These are phyloP conservation scores for Eryngium alpinum DNA, from an alignment of 140 eudicot genomes.

Conservation along the genomic window DNA sequence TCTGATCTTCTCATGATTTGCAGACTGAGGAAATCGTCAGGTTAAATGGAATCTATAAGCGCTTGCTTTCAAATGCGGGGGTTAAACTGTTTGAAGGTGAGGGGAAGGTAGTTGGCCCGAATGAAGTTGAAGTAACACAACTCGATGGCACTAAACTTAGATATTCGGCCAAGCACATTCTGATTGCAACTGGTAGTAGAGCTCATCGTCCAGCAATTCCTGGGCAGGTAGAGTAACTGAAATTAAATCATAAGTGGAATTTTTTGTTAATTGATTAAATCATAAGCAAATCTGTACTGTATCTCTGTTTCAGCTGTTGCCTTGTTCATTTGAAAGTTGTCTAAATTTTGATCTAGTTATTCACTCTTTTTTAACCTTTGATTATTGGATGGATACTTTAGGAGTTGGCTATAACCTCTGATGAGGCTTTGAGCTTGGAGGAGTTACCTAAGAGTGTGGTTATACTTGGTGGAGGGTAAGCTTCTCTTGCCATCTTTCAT, in stretches of 20 bases:
- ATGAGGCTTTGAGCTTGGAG: constrained; percentile 96
- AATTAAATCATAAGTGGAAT: neutral
- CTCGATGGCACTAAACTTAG: constrained; percentile 80
- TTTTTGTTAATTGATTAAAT: neutral
- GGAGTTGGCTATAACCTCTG: constrained; percentile 94
- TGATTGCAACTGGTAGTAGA: constrained; percentile 90
- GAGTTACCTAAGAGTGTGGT: constrained; percentile 92
- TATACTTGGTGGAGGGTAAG: constrained; percentile 91
- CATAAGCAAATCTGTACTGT: neutral
- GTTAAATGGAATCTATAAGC: constrained; percentile 76
- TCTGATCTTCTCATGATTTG: constrained; percentile 6
- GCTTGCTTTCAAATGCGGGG: constrained; percentile 83
- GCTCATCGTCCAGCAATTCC: constrained; percentile 86
- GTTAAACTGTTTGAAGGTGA: constrained; percentile 94
- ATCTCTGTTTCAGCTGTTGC: neutral
- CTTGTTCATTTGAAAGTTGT: neutral
- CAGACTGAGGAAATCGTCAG: constrained; percentile 92
- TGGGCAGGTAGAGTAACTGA: constrained; percentile 49
- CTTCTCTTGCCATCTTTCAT: constrained; percentile 17
- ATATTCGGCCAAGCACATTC: constrained; percentile 76
- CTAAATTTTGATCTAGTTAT: neutral
- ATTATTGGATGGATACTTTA: constrained; percentile 22
- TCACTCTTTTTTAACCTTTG: neutral
- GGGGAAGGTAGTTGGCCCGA: constrained; percentile 82
- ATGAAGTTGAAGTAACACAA: constrained; percentile 87